Evolutionary conservation across 805 yeast genomes (phyloP).

Genomic region (Spathaspora boniae): DNA sequence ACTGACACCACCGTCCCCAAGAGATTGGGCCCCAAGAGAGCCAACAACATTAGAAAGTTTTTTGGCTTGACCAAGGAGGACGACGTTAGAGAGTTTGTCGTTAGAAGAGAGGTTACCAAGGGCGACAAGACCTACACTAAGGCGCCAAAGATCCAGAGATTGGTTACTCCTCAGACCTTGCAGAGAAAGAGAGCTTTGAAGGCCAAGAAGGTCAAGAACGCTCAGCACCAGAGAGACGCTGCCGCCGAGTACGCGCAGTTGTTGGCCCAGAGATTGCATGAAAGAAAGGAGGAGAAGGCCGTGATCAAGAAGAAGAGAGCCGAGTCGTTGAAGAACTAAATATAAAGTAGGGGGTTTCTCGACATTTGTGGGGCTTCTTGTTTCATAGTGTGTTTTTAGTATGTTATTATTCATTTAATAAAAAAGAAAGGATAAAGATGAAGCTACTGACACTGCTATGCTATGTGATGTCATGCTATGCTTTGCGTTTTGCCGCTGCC

Average conservation of each 20-base stretch:
- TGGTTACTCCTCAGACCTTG: constrained; percentile 97
- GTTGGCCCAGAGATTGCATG: constrained; percentile 96
- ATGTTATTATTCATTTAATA: constrained; percentile 2
- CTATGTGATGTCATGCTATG: too few relatives aligned
- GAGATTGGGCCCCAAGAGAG: constrained; percentile 99
- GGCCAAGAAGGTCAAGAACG: constrained; percentile 91
- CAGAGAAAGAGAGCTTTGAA: constrained; percentile 98
- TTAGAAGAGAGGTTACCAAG: constrained; percentile 98
- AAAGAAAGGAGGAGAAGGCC: constrained; percentile 97
- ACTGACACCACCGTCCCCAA: constrained; percentile 94
- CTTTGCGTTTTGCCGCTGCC: too few relatives aligned
- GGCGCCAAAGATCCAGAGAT: constrained; percentile 99
- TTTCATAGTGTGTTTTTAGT: constrained; percentile 10
- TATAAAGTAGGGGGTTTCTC: constrained; percentile 11
- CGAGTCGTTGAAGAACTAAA: constrained; percentile 91
- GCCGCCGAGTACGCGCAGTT: constrained; percentile 99
- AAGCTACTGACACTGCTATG: too few relatives aligned
- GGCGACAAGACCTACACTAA: constrained; percentile 98
- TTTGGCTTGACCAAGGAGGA: constrained; percentile 95
- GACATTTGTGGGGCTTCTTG: too few relatives aligned
- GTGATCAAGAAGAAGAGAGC: constrained; percentile 99
- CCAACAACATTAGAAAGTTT: constrained; percentile 99
- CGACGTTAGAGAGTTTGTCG: constrained; percentile 84
- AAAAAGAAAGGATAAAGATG: too few relatives aligned
- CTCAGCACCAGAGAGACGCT: constrained; percentile 99